phyloP scores from a whole-genome alignment of 331 rosid species.

The Malus hybrid region DNA sequence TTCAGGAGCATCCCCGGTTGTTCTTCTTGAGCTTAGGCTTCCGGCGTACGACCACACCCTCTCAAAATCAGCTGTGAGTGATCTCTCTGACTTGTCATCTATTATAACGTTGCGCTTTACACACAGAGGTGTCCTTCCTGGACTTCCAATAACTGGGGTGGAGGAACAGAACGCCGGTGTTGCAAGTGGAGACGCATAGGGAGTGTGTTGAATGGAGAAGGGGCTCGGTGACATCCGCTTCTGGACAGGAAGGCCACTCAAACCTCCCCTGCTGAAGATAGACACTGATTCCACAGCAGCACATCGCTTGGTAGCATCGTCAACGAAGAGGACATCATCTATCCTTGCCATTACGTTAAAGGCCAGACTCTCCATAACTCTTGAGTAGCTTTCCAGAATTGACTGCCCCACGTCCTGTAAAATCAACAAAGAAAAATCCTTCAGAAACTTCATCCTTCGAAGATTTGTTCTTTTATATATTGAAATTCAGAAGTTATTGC shows the following conservation, averaged over 20 bases:
- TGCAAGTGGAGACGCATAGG: slow-evolving; percentile 76
- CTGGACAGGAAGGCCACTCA: slow-evolving; percentile 80
- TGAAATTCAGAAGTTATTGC: neutral
- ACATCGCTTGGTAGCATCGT: slow-evolving; percentile 65
- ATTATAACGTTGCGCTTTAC: slow-evolving; percentile 34
- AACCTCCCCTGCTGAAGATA: slow-evolving; percentile 59
- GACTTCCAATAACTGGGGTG: slow-evolving; percentile 62
- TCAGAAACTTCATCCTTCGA: neutral
- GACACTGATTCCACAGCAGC: slow-evolving; percentile 61
- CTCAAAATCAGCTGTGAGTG: slow-evolving; percentile 44
- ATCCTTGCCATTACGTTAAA: slow-evolving; percentile 92
- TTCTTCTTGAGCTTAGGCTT: slow-evolving; percentile 67
- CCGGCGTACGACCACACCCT: slow-evolving; percentile 77
- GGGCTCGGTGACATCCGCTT: slow-evolving; percentile 89
- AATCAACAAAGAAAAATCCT: slow-evolving; percentile 3
- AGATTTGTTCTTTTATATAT: neutral
- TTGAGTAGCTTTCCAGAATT: slow-evolving; percentile 93
- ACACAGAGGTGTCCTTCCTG: slow-evolving; percentile 51
- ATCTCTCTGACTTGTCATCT: slow-evolving; percentile 36
- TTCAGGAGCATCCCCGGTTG: slow-evolving; percentile 67
- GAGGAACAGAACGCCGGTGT: slow-evolving; percentile 82
- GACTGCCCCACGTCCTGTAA: slow-evolving; percentile 96
- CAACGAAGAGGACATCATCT: slow-evolving; percentile 79
- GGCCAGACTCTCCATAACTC: slow-evolving; percentile 96
- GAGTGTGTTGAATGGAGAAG: slow-evolving; percentile 77